Conservation (phyloP, 2,329 filamentous ascomycete species). For the Albophoma yamanashiensis region DNA sequence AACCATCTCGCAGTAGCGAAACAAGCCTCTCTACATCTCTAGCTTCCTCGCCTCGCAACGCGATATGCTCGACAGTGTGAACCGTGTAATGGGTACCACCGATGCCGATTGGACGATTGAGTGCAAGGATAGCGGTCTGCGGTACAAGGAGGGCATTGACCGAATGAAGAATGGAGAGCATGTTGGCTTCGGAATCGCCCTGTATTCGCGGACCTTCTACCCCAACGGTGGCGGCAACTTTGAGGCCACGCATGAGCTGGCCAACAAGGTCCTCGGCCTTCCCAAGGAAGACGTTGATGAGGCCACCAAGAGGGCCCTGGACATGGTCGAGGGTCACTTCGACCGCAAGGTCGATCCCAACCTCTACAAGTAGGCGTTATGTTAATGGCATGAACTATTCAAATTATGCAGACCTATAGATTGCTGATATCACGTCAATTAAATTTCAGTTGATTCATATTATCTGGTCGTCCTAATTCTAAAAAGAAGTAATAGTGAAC, state of each 20-base stretch:
- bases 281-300: slow-evolving; percentile 49
- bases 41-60: slow-evolving; percentile 50
- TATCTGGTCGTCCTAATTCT: too few species aligned
- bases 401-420: too few species aligned
- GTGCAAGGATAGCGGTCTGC: slow-evolving; percentile 30
- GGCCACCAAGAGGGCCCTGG: slow-evolving; percentile 36
- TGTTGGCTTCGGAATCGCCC: slow-evolving; percentile 32
- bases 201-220: slow-evolving; percentile 48
- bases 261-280: slow-evolving; percentile 45
- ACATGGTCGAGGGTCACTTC: slow-evolving; percentile 18
- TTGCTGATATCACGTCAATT: too few species aligned
- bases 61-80: slow-evolving; percentile 53
- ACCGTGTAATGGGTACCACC: slow-evolving; percentile 44
- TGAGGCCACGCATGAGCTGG: slow-evolving; percentile 21
- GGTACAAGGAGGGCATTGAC: slow-evolving; percentile 33
- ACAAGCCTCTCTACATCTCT: slow-evolving; percentile 38
- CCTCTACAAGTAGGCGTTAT: background rate
- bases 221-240: slow-evolving; percentile 29
- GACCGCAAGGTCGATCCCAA: background rate
- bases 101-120: slow-evolving; percentile 51
- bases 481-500: too few species aligned
- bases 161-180: slow-evolving; percentile 27
- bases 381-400: too few species aligned
- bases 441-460: too few species aligned
- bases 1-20: slow-evolving; percentile 26